Base-by-base conservation (phyloP, 2,329 filamentous ascomycete genomes). In the Colletotrichum sp. region DNA sequence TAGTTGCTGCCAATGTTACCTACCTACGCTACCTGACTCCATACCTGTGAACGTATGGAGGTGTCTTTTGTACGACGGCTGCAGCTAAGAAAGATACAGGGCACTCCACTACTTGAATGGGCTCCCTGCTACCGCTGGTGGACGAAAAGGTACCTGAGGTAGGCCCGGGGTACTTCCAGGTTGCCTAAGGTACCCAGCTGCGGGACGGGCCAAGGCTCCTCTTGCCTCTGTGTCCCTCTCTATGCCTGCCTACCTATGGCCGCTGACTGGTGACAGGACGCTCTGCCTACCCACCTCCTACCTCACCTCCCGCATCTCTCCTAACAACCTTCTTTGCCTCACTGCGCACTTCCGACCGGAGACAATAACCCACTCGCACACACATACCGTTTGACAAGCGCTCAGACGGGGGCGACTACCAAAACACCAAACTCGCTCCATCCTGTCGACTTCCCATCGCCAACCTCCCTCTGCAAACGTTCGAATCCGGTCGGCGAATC, bases 381-480 rank as follows among this genome's bases (percentile, higher is more conserved):
- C 74, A 74, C 70, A 66, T 73, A 73, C 73, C 59, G 70, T 74
- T 76, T 76, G 74, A 76, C 74, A 76, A 76, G 74, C 74, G 74
- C 74, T 76, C 74, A 69, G 74, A 69, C 74, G 74, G 71, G 60
- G 57, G 64, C 65, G 71, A 69, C 70, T 74, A 74, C 70, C 74
- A 76, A 73, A 76, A 69, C 74, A 76, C 65, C 71, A 74, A 66
- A 74, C 49, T 64, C 64, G 34, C 64, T 36, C 74, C 64, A 39
- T 74, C 49, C 74, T 69, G 59, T 65, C 71, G 10, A 21, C 44
- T 71, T 74, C 64, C 64, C 71, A 52, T 74, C 65, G 30, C 60
- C 74, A 69, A 76, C 65, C 65, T 74, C 64, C 57, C 57, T 49
- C 16, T 34, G 24, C n/a, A 26, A 60, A 52, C 63, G 30, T 69